These are phyloP conservation scores for Pycnococcus provasolii DNA, from an alignment of 139 green algal species.

Conservation along the genomic window DNA sequence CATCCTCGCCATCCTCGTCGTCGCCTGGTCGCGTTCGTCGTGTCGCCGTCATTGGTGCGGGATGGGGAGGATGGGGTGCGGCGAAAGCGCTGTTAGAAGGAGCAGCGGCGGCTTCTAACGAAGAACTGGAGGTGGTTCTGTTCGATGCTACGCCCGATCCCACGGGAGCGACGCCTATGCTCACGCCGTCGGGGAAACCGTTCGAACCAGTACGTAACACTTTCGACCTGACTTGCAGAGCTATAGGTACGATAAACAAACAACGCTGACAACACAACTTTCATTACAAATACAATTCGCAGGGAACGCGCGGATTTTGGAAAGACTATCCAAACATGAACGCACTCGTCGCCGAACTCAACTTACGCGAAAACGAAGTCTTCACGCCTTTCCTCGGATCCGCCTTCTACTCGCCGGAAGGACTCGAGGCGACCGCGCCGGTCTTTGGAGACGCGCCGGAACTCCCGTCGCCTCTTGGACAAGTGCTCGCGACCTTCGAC, in stretches of 20 bases:
- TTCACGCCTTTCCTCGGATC: slow-evolving; percentile 26
- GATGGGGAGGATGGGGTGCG: slow-evolving; percentile 28
- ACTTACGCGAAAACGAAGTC: slow-evolving; percentile 11
- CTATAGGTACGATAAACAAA: not conserved
- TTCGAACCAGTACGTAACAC: slow-evolving; percentile 12
- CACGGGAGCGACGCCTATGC: not conserved
- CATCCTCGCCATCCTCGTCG: too few species aligned
- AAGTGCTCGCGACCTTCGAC: slow-evolving; percentile 31
- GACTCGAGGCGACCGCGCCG: slow-evolving; percentile 27
- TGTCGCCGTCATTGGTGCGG: slow-evolving; percentile 26
- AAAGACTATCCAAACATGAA: slow-evolving; percentile 34
- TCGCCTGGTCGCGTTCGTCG: too few species aligned
- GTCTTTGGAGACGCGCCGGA: slow-evolving; percentile 16
- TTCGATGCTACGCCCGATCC: slow-evolving; percentile 18
- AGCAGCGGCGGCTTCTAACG: too few species aligned
- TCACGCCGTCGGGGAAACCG: slow-evolving; percentile 21
- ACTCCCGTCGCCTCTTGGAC: slow-evolving; percentile 23
- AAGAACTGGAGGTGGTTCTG: slow-evolving; percentile 14
- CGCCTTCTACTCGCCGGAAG: slow-evolving; percentile 28
- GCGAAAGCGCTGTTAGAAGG: slow-evolving; percentile 19
- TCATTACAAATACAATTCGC: not conserved
- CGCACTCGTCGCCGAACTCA: slow-evolving; percentile 1
- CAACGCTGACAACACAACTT: not conserved
- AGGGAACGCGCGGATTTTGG: slow-evolving; percentile 28
- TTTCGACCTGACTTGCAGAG: not conserved